Conservation (phyloP, 305 asterid species). For the Fraxinus paxiana region DNA sequence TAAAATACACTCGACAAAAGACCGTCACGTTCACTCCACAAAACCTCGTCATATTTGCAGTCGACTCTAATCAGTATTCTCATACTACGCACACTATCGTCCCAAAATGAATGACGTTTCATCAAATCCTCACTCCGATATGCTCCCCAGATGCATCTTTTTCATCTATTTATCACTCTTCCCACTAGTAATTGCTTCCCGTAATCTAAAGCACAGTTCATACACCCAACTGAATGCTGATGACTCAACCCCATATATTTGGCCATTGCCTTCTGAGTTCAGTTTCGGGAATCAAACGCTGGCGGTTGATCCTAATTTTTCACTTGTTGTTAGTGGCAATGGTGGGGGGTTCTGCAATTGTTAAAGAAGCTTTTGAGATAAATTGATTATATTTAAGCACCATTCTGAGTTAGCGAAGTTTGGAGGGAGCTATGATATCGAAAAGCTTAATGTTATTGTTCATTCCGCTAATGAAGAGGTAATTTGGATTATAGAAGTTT, state of each 20-base stretch:
- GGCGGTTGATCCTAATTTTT: conserved; percentile 67
- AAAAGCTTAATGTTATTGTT: conserved; percentile 45
- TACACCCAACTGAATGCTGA: conserved; percentile 22
- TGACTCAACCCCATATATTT: conserved; percentile 49
- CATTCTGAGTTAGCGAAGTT: conserved; percentile 23
- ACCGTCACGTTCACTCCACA: neutral
- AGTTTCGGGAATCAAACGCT: conserved; percentile 71
- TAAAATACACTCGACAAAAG: no score
- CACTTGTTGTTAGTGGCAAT: conserved; percentile 48
- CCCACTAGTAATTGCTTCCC: conserved; percentile 34
- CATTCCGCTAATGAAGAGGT: conserved; percentile 68
- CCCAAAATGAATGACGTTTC: neutral
- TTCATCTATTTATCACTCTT: neutral
- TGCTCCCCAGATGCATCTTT: neutral
- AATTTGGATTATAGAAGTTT: neutral
- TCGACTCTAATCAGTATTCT: neutral
- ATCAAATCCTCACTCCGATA: neutral
- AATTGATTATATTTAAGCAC: conserved; percentile 53
- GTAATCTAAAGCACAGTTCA: conserved; percentile 31
- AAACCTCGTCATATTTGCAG: neutral
- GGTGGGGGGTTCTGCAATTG: conserved; percentile 37
- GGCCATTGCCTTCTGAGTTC: conserved; percentile 74
- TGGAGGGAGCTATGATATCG: conserved; percentile 47
- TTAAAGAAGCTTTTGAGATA: conserved; percentile 60
- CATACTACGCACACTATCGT: neutral